Evolutionary conservation across 768 basidiomycete species (phyloP).

Genomic region (Xerocomellus chrysenteron): DNA sequence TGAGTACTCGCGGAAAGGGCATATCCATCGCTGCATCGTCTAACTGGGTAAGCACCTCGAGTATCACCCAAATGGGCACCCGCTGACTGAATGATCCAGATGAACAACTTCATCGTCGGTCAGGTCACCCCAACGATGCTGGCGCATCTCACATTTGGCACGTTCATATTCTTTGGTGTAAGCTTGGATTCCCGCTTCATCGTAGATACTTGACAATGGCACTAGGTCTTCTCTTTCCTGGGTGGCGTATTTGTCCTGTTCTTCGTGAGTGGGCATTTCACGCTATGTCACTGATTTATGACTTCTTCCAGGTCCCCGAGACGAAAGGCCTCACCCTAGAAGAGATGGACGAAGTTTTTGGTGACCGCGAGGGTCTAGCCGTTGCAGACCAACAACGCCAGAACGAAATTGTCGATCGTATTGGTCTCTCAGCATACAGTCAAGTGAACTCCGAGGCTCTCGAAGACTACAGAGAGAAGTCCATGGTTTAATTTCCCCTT

Average conservation of each 20-base stretch:
- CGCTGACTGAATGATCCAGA: conserved; percentile 35
- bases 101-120: conserved; percentile 67
- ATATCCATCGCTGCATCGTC: conserved; percentile 72
- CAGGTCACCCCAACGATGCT: conserved; percentile 73
- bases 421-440: conserved; percentile 52
- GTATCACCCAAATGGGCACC: not conserved
- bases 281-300: not conserved
- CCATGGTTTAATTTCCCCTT: not conserved
- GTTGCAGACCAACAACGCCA: conserved; percentile 53
- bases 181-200: conserved; percentile 16
- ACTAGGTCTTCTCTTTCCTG: conserved; percentile 61
- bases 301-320: conserved; percentile 53
- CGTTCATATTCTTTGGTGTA: conserved; percentile 77
- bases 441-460: conserved; percentile 11
- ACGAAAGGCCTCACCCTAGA: conserved; percentile 68
- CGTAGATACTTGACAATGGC: not conserved
- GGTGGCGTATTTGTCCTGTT: conserved; percentile 67
- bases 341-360: conserved; percentile 80
- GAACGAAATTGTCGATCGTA: conserved; percentile 53
- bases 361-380: conserved; percentile 51
- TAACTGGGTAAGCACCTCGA: conserved; percentile 55
- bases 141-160: conserved; percentile 60
- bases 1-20: conserved; percentile 73
- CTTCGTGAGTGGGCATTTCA: conserved; percentile 43
- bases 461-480: conserved; percentile 9